A percentile compares a stretch with the other conserved stretches of the same genome.
Evolutionary conservation across 164 flowering plant genomes (phyloP).

Genomic region (Umbellularia californica): DNA sequence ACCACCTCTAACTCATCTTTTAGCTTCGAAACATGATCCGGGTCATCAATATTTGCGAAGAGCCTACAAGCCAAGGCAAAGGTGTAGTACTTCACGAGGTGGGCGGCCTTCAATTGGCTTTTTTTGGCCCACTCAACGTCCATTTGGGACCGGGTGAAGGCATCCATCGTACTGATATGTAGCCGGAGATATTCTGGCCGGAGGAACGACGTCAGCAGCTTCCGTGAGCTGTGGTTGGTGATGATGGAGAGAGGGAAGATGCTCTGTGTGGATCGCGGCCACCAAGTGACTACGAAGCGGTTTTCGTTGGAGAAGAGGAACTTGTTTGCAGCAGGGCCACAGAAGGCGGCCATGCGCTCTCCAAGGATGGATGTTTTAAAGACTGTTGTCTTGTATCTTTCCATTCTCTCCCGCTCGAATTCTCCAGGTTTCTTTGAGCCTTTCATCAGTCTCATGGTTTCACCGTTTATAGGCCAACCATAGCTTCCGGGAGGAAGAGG

Average conservation of each 20-base stretch:
- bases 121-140: neutral
- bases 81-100: neutral
- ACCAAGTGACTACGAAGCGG: neutral
- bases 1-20: neutral
- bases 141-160: neutral
- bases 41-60: neutral
- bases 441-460: neutral
- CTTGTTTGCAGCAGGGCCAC: conserved; percentile 37
- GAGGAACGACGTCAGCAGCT: neutral
- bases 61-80: neutral
- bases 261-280: neutral
- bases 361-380: conserved; percentile 41
- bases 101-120: neutral
- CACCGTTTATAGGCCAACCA: conserved; percentile 6
- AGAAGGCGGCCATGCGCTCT: conserved; percentile 26
- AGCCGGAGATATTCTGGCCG: neutral
- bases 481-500: conserved; percentile 2
- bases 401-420: neutral
- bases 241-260: neutral
- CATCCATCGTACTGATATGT: neutral
- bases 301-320: neutral
- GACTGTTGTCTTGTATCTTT: conserved; percentile 3
- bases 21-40: neutral
- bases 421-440: neutral
- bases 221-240: neutral